phyloP scores from a whole-genome alignment of 495 filamentous ascomycete species.

The Lasiosphaeria hispida region DNA sequence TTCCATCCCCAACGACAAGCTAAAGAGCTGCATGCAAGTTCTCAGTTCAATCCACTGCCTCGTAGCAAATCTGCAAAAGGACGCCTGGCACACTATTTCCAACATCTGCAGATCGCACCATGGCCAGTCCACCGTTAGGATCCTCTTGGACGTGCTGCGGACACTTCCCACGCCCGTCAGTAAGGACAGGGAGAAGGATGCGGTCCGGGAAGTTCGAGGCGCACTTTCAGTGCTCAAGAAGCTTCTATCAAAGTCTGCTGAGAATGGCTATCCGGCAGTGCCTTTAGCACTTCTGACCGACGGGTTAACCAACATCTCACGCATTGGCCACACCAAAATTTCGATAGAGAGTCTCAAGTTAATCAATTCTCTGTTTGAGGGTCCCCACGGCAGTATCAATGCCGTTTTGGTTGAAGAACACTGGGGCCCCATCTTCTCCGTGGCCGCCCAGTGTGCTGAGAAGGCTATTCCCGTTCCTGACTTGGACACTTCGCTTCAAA shows the following conservation, averaged over 20 bases:
- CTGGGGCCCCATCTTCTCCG: slow-evolving; percentile 50
- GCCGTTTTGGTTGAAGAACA: slow-evolving; percentile 50
- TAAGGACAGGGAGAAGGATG: slow-evolving; percentile 53
- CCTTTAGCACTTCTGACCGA: slow-evolving; percentile 56
- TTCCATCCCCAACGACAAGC: slow-evolving; percentile 64
- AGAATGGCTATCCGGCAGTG: slow-evolving; percentile 62
- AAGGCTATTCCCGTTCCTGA: slow-evolving; percentile 28
- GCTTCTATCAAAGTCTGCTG: slow-evolving; percentile 55
- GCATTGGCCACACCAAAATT: slow-evolving; percentile 47
- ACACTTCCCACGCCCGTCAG: slow-evolving; percentile 46
- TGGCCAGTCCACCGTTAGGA: slow-evolving; percentile 64
- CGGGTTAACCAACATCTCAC: slow-evolving; percentile 58
- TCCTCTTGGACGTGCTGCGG: slow-evolving; percentile 61
- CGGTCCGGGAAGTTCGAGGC: slow-evolving; percentile 59
- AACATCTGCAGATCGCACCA: slow-evolving; percentile 79
- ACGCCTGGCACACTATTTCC: slow-evolving; percentile 71
- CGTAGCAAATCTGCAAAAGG: slow-evolving; percentile 64
- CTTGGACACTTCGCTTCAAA: slow-evolving; percentile 6
- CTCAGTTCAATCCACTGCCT: slow-evolving; percentile 80
- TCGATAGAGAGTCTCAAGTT: slow-evolving; percentile 55
- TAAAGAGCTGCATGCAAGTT: slow-evolving; percentile 70
- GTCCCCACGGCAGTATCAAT: slow-evolving; percentile 40
- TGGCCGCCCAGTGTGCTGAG: slow-evolving; percentile 44
- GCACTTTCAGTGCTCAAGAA: slow-evolving; percentile 68
- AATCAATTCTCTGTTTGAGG: slow-evolving; percentile 49